Base-by-base conservation (phyloP, 257 asterid species). In the Paulownia fortunei region DNA sequence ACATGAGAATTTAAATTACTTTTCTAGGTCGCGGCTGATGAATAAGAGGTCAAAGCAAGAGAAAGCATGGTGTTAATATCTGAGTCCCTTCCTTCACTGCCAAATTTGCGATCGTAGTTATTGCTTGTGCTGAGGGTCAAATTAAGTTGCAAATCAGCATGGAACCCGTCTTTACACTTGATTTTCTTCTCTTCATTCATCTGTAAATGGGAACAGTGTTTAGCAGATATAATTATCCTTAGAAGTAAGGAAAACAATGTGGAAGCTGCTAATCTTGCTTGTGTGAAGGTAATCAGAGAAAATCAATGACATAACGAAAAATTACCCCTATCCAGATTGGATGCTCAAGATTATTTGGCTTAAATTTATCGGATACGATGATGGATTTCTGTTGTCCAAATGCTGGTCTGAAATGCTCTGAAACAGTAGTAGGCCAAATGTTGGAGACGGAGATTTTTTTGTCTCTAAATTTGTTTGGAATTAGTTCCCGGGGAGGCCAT, bases 31-130 rank as follows among this genome's bases (percentile, higher is more conserved):
- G 77, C 76, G 23, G 80, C 80, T 3, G 77, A 67, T 46, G 85
- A 81, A 34, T 82, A 82, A 36, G 86, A 79, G 34, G 79, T 56
- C 63, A 89, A 68, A 11, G 94, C 88, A 34, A 94, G 96, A 54
- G 98, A 94, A 73, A 94, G 97, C 89, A 82, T 86, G 3, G 98
- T 94, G 87, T 85, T 87, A 11, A 89, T 87, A 47, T 87, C 93
- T 3, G 89, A 78, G 42, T 79, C 86, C 4, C 76, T 90, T 13
- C 72, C 87, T 71, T 81, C 80, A 16, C 69, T 76, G 75, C 82
- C 75, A 47, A 58, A 47, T 73, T 83, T 88, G 24, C 85, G 85
- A 79, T 79, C 79, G 15, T 63, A 72, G 74, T 59, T 65, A 52
- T 49, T 75, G 73, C 84, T 84, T 27, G 74, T 24, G 62, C 82